phyloP scores from a whole-genome alignment of 2,329 filamentous ascomycete species.

The Cercospora zeina region DNA sequence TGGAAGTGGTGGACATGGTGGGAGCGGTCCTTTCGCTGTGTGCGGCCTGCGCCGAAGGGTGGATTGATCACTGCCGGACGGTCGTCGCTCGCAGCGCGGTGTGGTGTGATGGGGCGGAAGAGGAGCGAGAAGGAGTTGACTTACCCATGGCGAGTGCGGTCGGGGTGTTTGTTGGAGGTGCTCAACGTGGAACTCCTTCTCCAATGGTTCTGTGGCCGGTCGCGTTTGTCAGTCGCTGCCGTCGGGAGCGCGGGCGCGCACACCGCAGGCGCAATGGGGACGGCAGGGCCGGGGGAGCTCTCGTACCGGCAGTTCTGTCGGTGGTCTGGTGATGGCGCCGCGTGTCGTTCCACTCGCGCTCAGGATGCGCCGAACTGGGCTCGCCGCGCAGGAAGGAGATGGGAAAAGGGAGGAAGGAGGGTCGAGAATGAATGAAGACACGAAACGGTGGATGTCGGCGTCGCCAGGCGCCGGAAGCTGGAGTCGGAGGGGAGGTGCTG shows the following conservation, averaged over 20 bases:
- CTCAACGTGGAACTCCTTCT: conserved; percentile 34
- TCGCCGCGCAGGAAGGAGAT: conserved; percentile 14
- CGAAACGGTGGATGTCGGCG: conserved; percentile 10
- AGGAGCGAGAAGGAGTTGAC: conserved; percentile 30
- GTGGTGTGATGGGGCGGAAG: conserved; percentile 24
- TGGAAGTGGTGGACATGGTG: conserved; percentile 30
- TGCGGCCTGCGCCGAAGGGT: conserved; percentile 24
- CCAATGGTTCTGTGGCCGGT: conserved; percentile 23
- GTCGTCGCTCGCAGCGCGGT: conserved; percentile 23
- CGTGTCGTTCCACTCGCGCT: conserved; percentile 30
- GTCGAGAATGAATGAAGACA: conserved; percentile 26
- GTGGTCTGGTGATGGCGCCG: conserved; percentile 23
- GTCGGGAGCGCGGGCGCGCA: conserved; percentile 9
- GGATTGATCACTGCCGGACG: conserved; percentile 24
- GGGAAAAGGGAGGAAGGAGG: conserved; percentile 13
- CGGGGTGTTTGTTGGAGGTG: conserved; percentile 28
- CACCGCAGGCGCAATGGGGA: conserved; percentile 23
- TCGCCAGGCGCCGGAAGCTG: conserved; percentile 18
- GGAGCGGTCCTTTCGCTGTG: conserved; percentile 12
- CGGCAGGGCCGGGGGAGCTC: conserved; percentile 7
- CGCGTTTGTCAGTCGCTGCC: conserved; percentile 29
- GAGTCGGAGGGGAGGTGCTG: conserved; percentile 16
- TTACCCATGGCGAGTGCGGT: conserved; percentile 41
- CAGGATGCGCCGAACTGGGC: conserved; percentile 16
- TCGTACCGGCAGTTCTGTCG: conserved; percentile 24